Base-by-base conservation (phyloP, 352 stramenopile species). In the Globisporangium cystogenes region DNA sequence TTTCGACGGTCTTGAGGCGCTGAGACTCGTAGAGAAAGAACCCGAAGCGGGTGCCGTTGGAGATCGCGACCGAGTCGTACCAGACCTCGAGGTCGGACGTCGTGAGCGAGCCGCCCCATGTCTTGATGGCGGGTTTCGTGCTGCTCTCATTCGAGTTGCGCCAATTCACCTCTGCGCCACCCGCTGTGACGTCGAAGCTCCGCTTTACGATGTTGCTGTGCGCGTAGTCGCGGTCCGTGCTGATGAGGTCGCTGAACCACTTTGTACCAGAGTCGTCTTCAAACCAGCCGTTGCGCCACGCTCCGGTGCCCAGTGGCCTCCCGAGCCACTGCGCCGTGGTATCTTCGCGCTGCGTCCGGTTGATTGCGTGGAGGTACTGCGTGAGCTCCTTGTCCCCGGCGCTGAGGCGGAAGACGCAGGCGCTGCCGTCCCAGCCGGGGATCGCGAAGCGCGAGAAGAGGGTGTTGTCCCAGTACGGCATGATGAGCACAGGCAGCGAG, bases 201-300 rank as follows among this genome's bases (percentile, higher is more conserved):
- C 23, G 42, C 42, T 35, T 7, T 10, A 48, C 42, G 42, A 48
- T 15, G 42, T 21, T 31, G 14, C 23, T 48, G 42, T 48, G 42
- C 42, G 35, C 21, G 21, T 48, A 48, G 21, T 29, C 41, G 10
- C 23, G 42, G 16, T 55, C 48, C 35, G 54, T 51, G 7, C 55
- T 65, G 21, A 64, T 58, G 42, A 74, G 53, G 16, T 72, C 50
- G 4, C 50, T 53, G 35, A 43, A 51, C 65, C 58, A 77, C 6
- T 48, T 50, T 20, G 51, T n/a, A 0, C 56, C 59, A 31, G n/a
- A 24, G 3, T 31, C 48, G 14, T 27, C 53, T 54, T 65, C 58
- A 47, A 67, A 72, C 64, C 70, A 76, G 0, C 64, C 66, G 43
- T 75, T 74, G 4, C 57, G 48, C 69, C 69, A 74, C 20, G 37